Percentiles rank a stretch among this genome's conserved stretches.
Conservation (phyloP, 345 rosid species). For the Populus nigra region DNA sequence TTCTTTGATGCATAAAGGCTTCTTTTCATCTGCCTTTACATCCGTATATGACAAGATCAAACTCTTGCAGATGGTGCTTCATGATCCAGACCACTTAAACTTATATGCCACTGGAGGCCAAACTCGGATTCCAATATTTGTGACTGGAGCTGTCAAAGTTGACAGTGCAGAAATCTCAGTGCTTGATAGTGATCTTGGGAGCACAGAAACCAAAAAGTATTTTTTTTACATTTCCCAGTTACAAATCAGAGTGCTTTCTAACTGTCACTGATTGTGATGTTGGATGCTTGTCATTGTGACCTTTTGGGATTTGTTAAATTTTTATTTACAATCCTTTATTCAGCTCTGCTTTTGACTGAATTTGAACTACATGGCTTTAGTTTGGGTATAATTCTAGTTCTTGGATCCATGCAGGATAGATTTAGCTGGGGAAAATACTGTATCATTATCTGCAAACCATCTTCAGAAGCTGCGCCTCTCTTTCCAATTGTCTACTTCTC, state of each 20-base stretch:
- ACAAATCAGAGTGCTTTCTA: not conserved
- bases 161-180: conserved; percentile 72
- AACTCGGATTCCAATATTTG: conserved; percentile 53
- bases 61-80: conserved; percentile 52
- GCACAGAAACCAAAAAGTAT: conserved; percentile 72
- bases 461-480: conserved; percentile 89
- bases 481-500: conserved; percentile 65
- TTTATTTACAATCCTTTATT: not conserved
- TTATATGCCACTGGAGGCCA: conserved; percentile 59
- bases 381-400: not conserved
- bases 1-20: conserved; percentile 1
- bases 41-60: not conserved
- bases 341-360: not conserved
- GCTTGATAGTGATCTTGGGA: conserved; percentile 84
- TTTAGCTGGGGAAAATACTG: conserved; percentile 53
- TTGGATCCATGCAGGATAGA: conserved; percentile 51
- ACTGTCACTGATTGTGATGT: not conserved
- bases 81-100: conserved; percentile 55
- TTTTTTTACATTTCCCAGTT: conserved; percentile 4
- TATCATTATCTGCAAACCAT: conserved; percentile 85
- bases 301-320: not conserved
- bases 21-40: conserved; percentile 14
- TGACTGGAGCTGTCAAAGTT: conserved; percentile 61
- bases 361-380: not conserved
- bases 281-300: not conserved